A percentile compares a stretch with the other conserved stretches of the same genome.
Evolutionary conservation across 2,329 filamentous ascomycete genomes (phyloP).

Genomic region (Pyricularia pennisetigena): DNA sequence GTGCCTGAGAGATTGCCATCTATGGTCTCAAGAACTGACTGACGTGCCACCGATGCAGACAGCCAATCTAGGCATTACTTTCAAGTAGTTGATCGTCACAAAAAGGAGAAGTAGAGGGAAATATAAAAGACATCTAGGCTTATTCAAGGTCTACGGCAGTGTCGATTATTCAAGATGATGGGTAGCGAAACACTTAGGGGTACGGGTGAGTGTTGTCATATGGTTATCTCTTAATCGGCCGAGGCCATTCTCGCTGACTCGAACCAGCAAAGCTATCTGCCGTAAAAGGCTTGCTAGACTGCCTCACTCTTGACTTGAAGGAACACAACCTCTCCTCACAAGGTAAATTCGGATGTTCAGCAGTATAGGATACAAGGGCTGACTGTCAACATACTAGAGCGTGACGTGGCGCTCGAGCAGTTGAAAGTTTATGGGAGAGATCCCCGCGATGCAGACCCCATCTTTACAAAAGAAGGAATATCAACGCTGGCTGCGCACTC

Average conservation of each 20-base stretch:
- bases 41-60: neutral
- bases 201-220: neutral
- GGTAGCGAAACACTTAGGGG: neutral
- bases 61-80: neutral
- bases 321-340: conserved; percentile 46
- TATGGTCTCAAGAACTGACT: neutral
- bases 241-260: neutral
- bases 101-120: too few species aligned
- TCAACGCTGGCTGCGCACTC: conserved; percentile 61
- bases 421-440: conserved; percentile 74
- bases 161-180: neutral
- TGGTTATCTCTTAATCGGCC: neutral
- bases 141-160: neutral
- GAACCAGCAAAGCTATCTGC: conserved; percentile 57
- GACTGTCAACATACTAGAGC: conserved; percentile 35
- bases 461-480: conserved; percentile 79
- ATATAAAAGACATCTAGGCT: too few species aligned
- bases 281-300: conserved; percentile 53
- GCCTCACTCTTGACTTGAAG: conserved; percentile 48
- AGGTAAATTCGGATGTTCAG: conserved; percentile 30
- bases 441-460: conserved; percentile 62
- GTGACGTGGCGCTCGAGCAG: conserved; percentile 50
- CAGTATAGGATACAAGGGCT: neutral
- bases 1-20: neutral
- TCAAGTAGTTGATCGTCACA: neutral